Evolutionary conservation across 768 basidiomycete genomes (phyloP).

Genomic region (Fistulinella prunicolor): DNA sequence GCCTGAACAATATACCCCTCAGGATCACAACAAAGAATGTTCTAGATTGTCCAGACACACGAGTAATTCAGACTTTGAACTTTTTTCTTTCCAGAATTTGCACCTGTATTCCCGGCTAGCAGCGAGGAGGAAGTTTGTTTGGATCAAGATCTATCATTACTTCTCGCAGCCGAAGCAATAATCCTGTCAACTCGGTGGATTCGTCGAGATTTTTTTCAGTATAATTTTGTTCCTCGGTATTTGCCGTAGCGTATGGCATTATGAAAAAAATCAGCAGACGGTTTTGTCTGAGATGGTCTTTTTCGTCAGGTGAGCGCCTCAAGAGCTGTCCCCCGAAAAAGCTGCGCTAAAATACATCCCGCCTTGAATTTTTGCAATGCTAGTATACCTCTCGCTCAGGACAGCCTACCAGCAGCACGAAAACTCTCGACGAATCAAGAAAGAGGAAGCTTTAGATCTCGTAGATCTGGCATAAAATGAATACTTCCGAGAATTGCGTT

Average conservation of each 20-base stretch:
- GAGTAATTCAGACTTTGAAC: neutral
- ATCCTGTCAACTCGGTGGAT: neutral
- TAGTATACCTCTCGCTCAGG: too few species aligned
- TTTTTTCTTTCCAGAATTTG: neutral
- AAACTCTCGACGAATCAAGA: too few species aligned
- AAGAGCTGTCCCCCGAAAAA: too few species aligned
- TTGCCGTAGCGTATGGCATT: slow-evolving; percentile 9
- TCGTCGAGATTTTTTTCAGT: neutral
- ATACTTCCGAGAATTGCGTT: slow-evolving; percentile 14
- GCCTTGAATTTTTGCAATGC: too few species aligned
- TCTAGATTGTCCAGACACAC: too few species aligned
- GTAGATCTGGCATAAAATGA: slow-evolving; percentile 10
- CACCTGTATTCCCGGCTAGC: neutral
- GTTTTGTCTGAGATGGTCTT: neutral
- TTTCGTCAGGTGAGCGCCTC: too few species aligned
- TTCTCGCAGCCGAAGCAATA: slow-evolving; percentile 3
- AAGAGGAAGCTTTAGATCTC: neutral
- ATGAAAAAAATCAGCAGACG: slow-evolving; percentile 6
- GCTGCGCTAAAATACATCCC: too few species aligned
- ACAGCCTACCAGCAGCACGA: too few species aligned
- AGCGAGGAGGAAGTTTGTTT: neutral
- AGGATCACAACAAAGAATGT: too few species aligned
- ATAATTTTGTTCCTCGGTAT: slow-evolving; percentile 5
- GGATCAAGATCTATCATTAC: neutral
- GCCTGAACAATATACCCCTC: neutral